These are phyloP conservation scores for Metschnikowia koreensis DNA, from an alignment of 805 yeast species.

Conservation along the genomic window DNA sequence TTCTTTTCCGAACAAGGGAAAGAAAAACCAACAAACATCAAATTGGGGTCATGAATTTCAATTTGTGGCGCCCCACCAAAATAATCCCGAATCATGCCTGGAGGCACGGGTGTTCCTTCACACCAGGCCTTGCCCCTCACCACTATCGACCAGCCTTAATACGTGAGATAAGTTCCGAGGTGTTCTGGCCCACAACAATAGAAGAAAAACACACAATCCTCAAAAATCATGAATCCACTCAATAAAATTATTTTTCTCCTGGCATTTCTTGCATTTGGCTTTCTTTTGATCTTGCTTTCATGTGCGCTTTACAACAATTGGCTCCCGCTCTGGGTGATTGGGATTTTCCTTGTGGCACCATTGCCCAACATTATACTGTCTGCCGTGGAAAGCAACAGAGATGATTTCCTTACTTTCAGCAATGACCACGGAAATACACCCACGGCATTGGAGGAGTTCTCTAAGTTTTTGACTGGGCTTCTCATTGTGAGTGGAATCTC, in stretches of 20 bases:
- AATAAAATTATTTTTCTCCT: slow-evolving; percentile 46
- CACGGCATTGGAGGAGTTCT: slow-evolving; percentile 36
- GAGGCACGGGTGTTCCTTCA: background rate
- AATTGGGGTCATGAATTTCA: no score
- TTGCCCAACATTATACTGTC: slow-evolving; percentile 42
- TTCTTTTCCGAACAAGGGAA: background rate
- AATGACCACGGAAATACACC: slow-evolving; percentile 39
- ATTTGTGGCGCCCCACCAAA: no score
- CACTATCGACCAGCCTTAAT: background rate
- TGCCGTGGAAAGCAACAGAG: slow-evolving; percentile 37
- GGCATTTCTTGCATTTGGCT: slow-evolving; percentile 46
- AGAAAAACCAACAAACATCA: no score
- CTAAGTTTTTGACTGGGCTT: slow-evolving; percentile 40
- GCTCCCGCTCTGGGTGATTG: slow-evolving; percentile 37
- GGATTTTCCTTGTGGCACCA: slow-evolving; percentile 44
- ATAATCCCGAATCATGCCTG: no score
- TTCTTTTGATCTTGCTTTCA: slow-evolving; percentile 41
- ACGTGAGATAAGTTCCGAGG: background rate
- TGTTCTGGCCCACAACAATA: background rate
- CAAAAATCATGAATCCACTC: slow-evolving; percentile 39
- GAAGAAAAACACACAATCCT: background rate
- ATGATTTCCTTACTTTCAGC: slow-evolving; percentile 44
- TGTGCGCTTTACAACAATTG: slow-evolving; percentile 46
- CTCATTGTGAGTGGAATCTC: slow-evolving; percentile 44
- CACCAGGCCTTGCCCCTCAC: background rate